Base-by-base conservation (phyloP, 805 yeast species). In the Torulaspora franciscae region DNA sequence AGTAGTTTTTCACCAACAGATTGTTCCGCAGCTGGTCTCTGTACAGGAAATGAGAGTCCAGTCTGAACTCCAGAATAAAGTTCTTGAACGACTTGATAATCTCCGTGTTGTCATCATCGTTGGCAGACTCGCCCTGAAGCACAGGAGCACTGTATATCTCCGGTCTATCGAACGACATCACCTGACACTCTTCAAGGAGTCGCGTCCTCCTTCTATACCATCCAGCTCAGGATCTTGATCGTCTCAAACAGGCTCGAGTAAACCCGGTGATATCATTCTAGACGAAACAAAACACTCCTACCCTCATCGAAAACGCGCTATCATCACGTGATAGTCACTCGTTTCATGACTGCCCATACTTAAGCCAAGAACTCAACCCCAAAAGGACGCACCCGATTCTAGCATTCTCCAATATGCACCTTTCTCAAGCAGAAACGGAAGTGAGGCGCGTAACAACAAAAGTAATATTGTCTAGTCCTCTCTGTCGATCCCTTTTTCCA, bases 11-110 rank as follows among this genome's bases (percentile, higher is more conserved):
- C 51, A 87, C 82, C 40, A 91, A 71, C 37, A 95, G 70, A 65
- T 90, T 88, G 58, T 88, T 95, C 55, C 96, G 74, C 44, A 93
- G 72, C 63, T 90, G 96, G 57, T 90, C 96, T 72, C 95, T 75
- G 71, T 91, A 91, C 32, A 89, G 72, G 64, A 85, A 93, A 62
- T 80, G 83, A 46, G 86, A 78, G 59, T 85, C 84, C 49, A 87
- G 75, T 66, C 95, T 77, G 66, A 88, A 93, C 62, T 89, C 95
- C 43, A 88, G 70, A 32, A 93, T 76, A 65, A 93, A 93, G 54
- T 79, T 74, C 53, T 83, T 80, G 72, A 91, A 90, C 2, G 89
- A 85, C 54, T 80, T 80, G 57, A 80, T 76, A 56, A 84, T 74
- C 64, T 83, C 93, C 43, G 81, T 79, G 62, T 75, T 75, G 49